These are phyloP conservation scores for Waltergamsia citrina DNA, from an alignment of 2,329 filamentous ascomycete species.

Conservation along the genomic window DNA sequence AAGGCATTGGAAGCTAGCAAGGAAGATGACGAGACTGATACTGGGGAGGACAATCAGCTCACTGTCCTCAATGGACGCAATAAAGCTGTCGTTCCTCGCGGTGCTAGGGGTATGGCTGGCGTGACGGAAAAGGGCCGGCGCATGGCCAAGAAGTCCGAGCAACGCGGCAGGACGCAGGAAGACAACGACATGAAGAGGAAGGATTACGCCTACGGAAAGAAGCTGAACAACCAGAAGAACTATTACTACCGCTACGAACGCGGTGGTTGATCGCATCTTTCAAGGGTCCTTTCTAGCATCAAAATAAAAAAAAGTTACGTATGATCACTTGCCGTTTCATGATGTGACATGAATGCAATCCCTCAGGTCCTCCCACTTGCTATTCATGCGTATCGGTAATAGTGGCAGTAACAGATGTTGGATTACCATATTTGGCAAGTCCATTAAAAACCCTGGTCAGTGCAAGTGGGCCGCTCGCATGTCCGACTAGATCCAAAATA, in stretches of 20 bases:
- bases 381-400: too few species aligned
- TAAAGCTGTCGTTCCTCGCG: conserved; percentile 50
- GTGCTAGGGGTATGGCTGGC: conserved; percentile 69
- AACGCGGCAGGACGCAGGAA: conserved; percentile 57
- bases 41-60: conserved; percentile 21
- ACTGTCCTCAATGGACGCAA: conserved; percentile 28
- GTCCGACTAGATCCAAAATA: too few species aligned
- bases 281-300: too few species aligned
- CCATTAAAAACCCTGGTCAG: too few species aligned
- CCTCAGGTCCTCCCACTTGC: too few species aligned
- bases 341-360: too few species aligned
- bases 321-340: too few species aligned
- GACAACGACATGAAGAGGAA: conserved; percentile 52
- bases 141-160: conserved; percentile 56
- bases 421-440: too few species aligned
- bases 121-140: conserved; percentile 68
- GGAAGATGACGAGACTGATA: conserved; percentile 24
- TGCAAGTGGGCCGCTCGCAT: too few species aligned
- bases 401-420: too few species aligned
- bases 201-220: conserved; percentile 63
- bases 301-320: too few species aligned
- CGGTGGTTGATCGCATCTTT: conserved; percentile 33
- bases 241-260: conserved; percentile 43
- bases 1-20: conserved; percentile 43
- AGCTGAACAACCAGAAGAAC: conserved; percentile 62